Evolutionary conservation across 805 yeast species (phyloP).

Genomic region (Nakazawaea sp.): DNA sequence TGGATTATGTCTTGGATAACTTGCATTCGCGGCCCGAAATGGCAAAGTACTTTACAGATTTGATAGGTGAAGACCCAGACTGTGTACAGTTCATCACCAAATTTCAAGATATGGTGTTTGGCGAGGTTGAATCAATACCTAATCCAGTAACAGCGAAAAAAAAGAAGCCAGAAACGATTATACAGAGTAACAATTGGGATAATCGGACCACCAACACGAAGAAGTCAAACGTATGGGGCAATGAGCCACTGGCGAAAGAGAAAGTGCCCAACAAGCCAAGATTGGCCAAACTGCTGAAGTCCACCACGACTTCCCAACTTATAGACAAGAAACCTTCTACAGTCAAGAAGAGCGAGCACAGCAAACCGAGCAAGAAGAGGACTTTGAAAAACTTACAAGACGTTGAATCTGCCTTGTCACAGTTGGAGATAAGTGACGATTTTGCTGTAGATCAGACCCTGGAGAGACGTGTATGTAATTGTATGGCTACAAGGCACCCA

Average conservation of each 20-base stretch:
- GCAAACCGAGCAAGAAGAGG: conserved; percentile 32
- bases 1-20: conserved; percentile 40
- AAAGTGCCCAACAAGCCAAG: conserved; percentile 13
- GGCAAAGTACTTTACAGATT: conserved; percentile 43
- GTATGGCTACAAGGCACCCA: conserved; percentile 87
- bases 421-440: conserved; percentile 29
- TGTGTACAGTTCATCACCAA: conserved; percentile 39
- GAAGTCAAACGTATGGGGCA: background rate
- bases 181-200: conserved; percentile 12
- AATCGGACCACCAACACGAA: too few relatives aligned
- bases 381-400: conserved; percentile 45
- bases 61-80: conserved; percentile 52
- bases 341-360: conserved; percentile 19
- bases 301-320: conserved; percentile 41
- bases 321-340: conserved; percentile 31
- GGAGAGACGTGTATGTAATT: conserved; percentile 44
- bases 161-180: conserved; percentile 6
- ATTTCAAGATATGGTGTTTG: conserved; percentile 33
- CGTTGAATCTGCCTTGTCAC: conserved; percentile 39
- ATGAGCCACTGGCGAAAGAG: background rate
- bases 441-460: conserved; percentile 1
- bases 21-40: conserved; percentile 41
- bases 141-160: conserved; percentile 2
- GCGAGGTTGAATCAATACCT: conserved; percentile 13
- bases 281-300: conserved; percentile 13